Conservation (phyloP, 176 grass and related monocot species). For the Tuctoria greenei region DNA sequence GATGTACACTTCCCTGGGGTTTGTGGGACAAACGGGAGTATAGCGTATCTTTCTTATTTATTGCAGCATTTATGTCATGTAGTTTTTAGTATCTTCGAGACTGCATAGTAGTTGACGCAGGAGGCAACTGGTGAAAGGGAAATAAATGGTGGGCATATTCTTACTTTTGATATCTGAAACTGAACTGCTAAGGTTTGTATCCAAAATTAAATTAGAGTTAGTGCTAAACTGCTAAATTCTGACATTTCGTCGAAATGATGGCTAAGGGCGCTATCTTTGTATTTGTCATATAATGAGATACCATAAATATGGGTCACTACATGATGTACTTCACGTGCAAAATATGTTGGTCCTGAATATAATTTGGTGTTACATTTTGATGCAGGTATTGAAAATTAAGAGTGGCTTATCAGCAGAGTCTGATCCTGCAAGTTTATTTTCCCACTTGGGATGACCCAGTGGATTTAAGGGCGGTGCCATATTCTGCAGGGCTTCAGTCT, state of each 20-base stretch:
- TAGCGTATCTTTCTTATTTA: conserved; percentile 45
- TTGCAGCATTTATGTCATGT: conserved; percentile 32
- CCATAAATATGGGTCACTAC: conserved; percentile 6
- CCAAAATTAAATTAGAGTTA: neutral
- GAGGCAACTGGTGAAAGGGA: conserved; percentile 56
- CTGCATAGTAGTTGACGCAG: conserved; percentile 41
- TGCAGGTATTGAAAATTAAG: conserved; percentile 25
- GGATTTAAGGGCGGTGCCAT: conserved; percentile 32
- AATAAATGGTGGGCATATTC: conserved; percentile 25
- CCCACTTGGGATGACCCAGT: conserved; percentile 7
- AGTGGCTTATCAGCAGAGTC: conserved; percentile 9
- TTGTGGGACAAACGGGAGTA: conserved; percentile 15
- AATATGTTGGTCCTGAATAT: conserved; percentile 8
- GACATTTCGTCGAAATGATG: neutral
- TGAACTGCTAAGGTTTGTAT: neutral
- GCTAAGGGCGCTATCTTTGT: neutral
- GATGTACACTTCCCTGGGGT: conserved; percentile 44
- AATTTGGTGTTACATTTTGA: conserved; percentile 28
- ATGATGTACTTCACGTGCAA: conserved; percentile 23
- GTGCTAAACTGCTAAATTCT: neutral
- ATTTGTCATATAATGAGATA: conserved; percentile 23
- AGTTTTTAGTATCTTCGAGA: conserved; percentile 43
- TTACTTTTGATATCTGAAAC: conserved; percentile 29
- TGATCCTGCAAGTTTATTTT: conserved; percentile 39
- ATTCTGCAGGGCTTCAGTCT: conserved; percentile 29